Conservation (phyloP, 352 stramenopile species). For the Globisporangium recalcitrans region DNA sequence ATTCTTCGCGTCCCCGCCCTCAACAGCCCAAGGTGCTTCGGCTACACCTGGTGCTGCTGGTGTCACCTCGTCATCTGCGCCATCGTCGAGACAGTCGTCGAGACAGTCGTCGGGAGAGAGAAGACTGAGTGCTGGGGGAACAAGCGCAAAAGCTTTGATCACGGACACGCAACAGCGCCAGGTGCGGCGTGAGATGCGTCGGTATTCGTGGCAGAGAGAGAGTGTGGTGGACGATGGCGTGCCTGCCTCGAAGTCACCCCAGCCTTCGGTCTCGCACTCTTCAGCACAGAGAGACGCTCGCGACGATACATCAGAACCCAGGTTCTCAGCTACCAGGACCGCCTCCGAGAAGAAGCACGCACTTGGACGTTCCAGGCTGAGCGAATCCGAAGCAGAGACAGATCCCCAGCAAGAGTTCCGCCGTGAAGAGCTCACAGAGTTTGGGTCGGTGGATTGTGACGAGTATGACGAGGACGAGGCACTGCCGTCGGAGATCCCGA, state of each 20-base stretch:
- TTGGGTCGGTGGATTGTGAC: not conserved
- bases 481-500: not conserved
- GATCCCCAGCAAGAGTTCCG: not conserved
- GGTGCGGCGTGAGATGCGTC: constrained; percentile 7
- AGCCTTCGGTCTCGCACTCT: not conserved
- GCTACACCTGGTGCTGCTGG: not conserved
- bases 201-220: constrained; percentile 11
- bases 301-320: not conserved
- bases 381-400: not conserved
- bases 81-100: not conserved
- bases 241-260: not conserved
- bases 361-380: not conserved
- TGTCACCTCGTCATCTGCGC: not conserved
- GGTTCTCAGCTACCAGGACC: too few relatives aligned
- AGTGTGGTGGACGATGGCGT: not conserved
- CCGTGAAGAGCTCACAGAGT: not conserved
- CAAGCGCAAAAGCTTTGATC: not conserved
- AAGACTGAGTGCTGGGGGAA: not conserved
- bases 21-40: not conserved
- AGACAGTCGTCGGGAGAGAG: not conserved
- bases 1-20: constrained; percentile 16
- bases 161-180: constrained; percentile 11
- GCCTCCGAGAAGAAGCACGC: not conserved
- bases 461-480: not conserved
- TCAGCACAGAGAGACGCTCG: not conserved